Evolutionary conservation across 805 yeast genomes (phyloP).

Genomic region (Jamesozyma rosinii): DNA sequence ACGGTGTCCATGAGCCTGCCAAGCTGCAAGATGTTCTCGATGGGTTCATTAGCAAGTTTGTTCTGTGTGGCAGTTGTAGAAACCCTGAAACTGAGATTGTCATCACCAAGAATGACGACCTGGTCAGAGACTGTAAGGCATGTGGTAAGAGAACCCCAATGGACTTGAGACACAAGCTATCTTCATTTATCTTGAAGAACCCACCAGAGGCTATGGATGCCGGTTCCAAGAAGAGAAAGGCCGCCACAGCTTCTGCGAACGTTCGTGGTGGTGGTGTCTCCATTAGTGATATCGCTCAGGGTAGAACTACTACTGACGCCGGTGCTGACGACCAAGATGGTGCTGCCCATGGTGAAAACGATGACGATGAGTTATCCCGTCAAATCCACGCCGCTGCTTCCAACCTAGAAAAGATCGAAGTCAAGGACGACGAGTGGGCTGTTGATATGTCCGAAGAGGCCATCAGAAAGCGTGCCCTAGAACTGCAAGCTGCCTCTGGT

Average conservation of each 20-base stretch:
- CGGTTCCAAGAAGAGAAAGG: slow-evolving; percentile 48
- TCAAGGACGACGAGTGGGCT: slow-evolving; percentile 92
- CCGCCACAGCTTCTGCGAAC: slow-evolving; percentile 84
- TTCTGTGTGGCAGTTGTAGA: slow-evolving; percentile 87
- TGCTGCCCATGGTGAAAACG: slow-evolving; percentile 43
- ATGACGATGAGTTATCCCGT: slow-evolving; percentile 66
- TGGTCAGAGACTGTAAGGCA: slow-evolving; percentile 93
- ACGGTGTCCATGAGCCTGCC: slow-evolving; percentile 85
- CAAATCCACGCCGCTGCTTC: slow-evolving; percentile 82
- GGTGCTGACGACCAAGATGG: slow-evolving; percentile 32
- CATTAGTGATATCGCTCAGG: slow-evolving; percentile 67
- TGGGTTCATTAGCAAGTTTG: slow-evolving; percentile 87
- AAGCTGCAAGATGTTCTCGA: slow-evolving; percentile 91
- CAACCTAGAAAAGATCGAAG: slow-evolving; percentile 49
- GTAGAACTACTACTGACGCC: slow-evolving; percentile 27
- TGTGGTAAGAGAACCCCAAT: slow-evolving; percentile 85
- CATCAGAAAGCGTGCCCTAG: slow-evolving; percentile 81
- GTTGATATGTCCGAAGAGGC: slow-evolving; percentile 97
- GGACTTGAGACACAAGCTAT: slow-evolving; percentile 78
- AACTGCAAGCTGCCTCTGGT: slow-evolving; percentile 57
- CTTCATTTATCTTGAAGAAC: slow-evolving; percentile 81
- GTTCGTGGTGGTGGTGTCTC: slow-evolving; percentile 82
- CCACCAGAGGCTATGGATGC: slow-evolving; percentile 60
- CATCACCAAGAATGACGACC: slow-evolving; percentile 53
- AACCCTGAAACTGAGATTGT: slow-evolving; percentile 95